Evolutionary conservation across 164 flowering plant species (phyloP).

Genomic region (Cinnamomum micranthum): DNA sequence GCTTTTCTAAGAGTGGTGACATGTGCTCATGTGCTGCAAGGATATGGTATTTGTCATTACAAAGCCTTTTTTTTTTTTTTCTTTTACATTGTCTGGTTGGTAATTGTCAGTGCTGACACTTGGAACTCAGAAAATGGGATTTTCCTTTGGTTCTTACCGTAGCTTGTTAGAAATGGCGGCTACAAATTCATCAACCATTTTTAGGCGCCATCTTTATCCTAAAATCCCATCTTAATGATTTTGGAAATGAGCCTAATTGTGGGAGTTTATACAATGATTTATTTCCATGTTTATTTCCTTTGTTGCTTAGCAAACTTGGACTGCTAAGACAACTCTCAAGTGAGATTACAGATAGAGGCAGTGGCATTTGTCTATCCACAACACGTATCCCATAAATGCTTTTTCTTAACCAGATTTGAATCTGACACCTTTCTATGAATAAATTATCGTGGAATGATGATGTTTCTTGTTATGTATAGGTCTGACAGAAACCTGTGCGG

Average conservation of each 20-base stretch:
- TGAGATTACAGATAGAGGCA: no score
- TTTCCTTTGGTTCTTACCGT: neutral
- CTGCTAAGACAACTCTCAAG: no score
- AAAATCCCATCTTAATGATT: neutral
- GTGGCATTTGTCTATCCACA: neutral
- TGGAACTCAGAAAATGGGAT: neutral
- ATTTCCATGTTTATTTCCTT: neutral
- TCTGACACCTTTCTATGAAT: neutral
- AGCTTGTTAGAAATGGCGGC: neutral
- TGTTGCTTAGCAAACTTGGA: neutral
- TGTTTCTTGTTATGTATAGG: conserved; percentile 42
- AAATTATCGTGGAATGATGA: neutral
- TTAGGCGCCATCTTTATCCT: neutral
- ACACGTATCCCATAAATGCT: neutral
- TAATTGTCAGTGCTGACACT: neutral
- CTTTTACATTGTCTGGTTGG: neutral
- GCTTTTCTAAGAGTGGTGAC: conserved; percentile 78
- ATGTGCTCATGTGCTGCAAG: conserved; percentile 94
- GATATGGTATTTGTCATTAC: conserved; percentile 66
- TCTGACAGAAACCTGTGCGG: conserved; percentile 94
- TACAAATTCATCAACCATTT: neutral
- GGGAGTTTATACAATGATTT: neutral
- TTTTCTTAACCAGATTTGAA: neutral
- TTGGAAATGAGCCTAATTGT: neutral
- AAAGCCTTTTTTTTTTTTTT: neutral